phyloP scores from a whole-genome alignment of 805 yeast genomes.

The Metschnikowia shivogae region DNA sequence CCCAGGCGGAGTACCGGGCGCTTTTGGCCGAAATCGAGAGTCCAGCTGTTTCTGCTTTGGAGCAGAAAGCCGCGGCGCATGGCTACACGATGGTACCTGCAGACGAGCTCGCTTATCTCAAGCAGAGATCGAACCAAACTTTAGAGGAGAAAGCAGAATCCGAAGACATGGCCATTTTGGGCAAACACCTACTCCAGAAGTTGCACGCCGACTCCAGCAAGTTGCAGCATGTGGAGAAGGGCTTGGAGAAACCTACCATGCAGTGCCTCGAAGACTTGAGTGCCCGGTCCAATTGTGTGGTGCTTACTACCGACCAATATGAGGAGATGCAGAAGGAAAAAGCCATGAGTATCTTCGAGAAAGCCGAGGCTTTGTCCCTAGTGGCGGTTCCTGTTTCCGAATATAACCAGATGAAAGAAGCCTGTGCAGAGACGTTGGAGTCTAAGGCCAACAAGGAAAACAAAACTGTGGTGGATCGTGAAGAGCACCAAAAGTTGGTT shows the following conservation, averaged over 20 bases:
- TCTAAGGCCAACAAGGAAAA: conserved; percentile 8
- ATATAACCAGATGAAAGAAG: conserved; percentile 4
- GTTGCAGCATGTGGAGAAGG: conserved; percentile 1
- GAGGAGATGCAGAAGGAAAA: conserved; percentile 5
- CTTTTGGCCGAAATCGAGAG: conserved; percentile 3
- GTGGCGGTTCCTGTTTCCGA: conserved; percentile 11
- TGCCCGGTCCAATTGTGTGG: conserved; percentile 5
- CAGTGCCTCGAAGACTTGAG: conserved; percentile 7
- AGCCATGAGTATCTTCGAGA: conserved; percentile 13
- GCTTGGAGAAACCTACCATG: conserved; percentile 10
- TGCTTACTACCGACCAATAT: conserved; percentile 6
- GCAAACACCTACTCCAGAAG: conserved; percentile 16
- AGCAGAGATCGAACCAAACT: conserved; percentile 9
- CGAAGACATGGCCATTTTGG: conserved; percentile 15
- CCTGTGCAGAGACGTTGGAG: conserved; percentile 8
- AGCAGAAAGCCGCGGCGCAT: conserved; percentile 9
- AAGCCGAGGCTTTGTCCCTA: conserved; percentile 10
- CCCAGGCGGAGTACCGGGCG: conserved; percentile 7
- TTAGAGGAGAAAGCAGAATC: conserved; percentile 17
- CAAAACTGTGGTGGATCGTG: conserved; percentile 6
- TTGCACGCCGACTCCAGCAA: conserved; percentile 10
- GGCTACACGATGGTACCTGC: conserved; percentile 8
- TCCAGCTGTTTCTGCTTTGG: conserved; percentile 9
- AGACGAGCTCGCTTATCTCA: conserved; percentile 11
- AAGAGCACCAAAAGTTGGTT: conserved; percentile 1